A percentile compares a stretch with the other conserved stretches of the same genome.
These are phyloP conservation scores for Tuber indicum DNA, from an alignment of 495 filamentous ascomycete species.

Conservation along the genomic window DNA sequence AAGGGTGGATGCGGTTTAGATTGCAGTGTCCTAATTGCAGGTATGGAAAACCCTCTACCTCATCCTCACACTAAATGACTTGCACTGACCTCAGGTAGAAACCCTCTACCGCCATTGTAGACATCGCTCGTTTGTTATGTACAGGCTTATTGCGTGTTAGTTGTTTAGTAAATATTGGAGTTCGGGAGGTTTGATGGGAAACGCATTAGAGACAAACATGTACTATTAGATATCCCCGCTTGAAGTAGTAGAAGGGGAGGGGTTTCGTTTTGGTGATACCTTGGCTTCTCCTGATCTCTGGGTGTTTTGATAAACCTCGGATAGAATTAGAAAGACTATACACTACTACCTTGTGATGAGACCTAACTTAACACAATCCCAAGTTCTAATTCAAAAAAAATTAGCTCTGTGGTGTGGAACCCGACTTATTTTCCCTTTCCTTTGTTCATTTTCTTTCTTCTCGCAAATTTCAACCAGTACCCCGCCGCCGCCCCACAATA, in stretches of 20 bases:
- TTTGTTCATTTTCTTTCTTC: neutral
- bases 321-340: neutral
- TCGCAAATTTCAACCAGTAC: neutral
- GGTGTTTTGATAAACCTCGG: neutral
- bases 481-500: neutral
- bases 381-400: neutral
- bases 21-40: slow-evolving; percentile 94
- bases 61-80: neutral
- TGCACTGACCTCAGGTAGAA: slow-evolving; percentile 13
- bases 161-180: neutral
- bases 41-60: slow-evolving; percentile 48
- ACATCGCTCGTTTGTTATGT: neutral
- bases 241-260: neutral
- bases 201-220: neutral
- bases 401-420: neutral
- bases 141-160: neutral
- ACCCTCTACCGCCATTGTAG: slow-evolving; percentile 31
- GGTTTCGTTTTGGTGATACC: neutral
- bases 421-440: neutral
- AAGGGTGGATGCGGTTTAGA: slow-evolving; percentile 91
- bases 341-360: neutral
- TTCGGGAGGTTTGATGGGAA: neutral
- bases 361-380: neutral
- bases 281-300: neutral
- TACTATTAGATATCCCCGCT: neutral